A percentile compares a stretch with the other conserved stretches of the same genome.
phyloP scores from a whole-genome alignment of 2,329 filamentous ascomycete genomes.

The Xylaria sp. region DNA sequence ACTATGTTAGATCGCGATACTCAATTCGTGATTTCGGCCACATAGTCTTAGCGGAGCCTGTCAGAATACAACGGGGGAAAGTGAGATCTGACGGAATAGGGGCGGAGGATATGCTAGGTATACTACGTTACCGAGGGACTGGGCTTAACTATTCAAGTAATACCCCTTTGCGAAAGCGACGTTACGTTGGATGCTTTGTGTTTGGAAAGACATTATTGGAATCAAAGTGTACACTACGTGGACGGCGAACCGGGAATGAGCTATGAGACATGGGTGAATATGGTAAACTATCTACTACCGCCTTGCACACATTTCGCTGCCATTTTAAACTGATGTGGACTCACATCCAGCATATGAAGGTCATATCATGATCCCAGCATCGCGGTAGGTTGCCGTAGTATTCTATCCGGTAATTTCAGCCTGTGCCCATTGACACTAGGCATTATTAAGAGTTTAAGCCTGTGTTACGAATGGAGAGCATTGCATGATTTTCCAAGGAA shows the following conservation, averaged over 20 bases:
- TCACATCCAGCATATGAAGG: background rate
- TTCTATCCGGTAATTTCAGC: background rate
- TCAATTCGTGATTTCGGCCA: background rate
- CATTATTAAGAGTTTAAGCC: background rate
- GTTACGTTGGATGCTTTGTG: background rate
- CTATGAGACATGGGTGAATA: slow-evolving; percentile 6
- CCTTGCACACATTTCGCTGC: background rate
- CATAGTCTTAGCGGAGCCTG: background rate
- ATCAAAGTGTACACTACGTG: background rate
- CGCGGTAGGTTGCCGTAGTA: background rate
- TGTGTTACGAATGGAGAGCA: background rate
- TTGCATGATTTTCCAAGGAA: background rate
- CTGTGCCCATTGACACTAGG: too few relatives aligned
- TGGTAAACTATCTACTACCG: background rate
- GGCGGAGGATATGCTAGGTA: background rate
- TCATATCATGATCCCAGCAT: background rate
- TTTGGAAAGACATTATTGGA: background rate
- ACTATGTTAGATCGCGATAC: background rate
- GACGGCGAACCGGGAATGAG: background rate
- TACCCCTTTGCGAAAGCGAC: background rate
- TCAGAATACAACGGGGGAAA: too few relatives aligned
- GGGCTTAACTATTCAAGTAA: background rate
- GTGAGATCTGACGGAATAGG: background rate
- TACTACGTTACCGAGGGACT: background rate
- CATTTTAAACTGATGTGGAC: background rate